phyloP scores from a whole-genome alignment of 805 yeast genomes.

The Saturnispora serradocipensis region DNA sequence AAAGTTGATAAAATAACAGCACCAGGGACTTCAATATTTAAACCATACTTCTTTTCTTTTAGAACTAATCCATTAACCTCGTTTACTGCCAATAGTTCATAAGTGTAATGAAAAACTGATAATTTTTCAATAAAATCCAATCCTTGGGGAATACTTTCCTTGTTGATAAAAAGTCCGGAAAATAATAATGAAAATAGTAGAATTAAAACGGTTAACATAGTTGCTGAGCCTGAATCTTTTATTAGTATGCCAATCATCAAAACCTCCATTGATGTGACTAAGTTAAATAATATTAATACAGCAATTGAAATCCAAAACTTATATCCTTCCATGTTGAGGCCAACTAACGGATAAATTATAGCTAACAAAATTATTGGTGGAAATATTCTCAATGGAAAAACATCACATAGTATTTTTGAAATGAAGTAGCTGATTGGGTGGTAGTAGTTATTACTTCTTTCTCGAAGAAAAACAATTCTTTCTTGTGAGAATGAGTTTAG shows the following conservation, averaged over 20 bases:
- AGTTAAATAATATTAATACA: conserved; percentile 72
- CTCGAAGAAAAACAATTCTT: conserved; percentile 81
- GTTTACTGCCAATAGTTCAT: conserved; percentile 85
- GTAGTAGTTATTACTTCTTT: conserved; percentile 91
- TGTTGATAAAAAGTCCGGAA: conserved; percentile 90
- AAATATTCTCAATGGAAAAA: conserved; percentile 83
- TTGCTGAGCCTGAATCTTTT: conserved; percentile 87
- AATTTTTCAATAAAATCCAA: conserved; percentile 72
- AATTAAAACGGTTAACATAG: conserved; percentile 76
- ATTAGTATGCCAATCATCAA: conserved; percentile 80
- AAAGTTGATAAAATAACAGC: conserved; percentile 93
- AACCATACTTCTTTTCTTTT: conserved; percentile 82
- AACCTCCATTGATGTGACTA: conserved; percentile 78
- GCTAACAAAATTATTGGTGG: conserved; percentile 81
- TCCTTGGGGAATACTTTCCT: conserved; percentile 40
- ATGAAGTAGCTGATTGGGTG: conserved; percentile 77
- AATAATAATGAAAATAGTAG: conserved; percentile 78
- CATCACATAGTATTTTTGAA: conserved; percentile 83
- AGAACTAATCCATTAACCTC: conserved; percentile 83
- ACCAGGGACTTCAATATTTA: conserved; percentile 94
- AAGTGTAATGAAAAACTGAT: conserved; percentile 91
- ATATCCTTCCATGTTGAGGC: conserved; percentile 67
- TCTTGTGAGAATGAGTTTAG: conserved; percentile 83
- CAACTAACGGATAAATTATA: conserved; percentile 84
- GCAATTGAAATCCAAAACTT: conserved; percentile 63